These are phyloP conservation scores for Priceomyces fermenticarens DNA, from an alignment of 805 yeast species.

Conservation along the genomic window DNA sequence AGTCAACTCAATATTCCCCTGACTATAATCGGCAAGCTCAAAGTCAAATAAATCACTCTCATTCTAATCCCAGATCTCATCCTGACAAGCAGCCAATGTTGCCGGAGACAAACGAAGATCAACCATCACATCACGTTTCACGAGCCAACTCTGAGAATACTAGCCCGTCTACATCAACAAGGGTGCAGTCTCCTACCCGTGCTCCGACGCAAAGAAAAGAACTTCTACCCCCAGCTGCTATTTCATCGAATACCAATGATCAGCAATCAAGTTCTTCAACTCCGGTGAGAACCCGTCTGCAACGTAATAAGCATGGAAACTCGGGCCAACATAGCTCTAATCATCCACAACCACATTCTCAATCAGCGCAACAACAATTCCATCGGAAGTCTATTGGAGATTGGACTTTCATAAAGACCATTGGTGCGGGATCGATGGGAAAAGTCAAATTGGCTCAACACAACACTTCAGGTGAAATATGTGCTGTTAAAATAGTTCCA, in stretches of 20 bases:
- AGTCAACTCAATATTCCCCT: too few species aligned
- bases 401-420: slow-evolving; percentile 92
- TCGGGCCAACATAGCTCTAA: slow-evolving; percentile 2
- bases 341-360: slow-evolving; percentile 7
- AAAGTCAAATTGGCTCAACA: slow-evolving; percentile 93
- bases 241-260: slow-evolving; percentile 12
- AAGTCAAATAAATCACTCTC: not conserved
- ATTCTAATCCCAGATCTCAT: not conserved
- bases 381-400: slow-evolving; percentile 91
- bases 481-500: slow-evolving; percentile 92
- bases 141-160: slow-evolving; percentile 1
- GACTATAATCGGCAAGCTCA: not conserved
- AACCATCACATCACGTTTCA: too few species aligned
- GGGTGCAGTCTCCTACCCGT: slow-evolving; percentile 2
- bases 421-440: slow-evolving; percentile 99
- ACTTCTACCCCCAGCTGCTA: slow-evolving; percentile 31
- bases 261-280: slow-evolving; percentile 1
- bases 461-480: slow-evolving; percentile 72
- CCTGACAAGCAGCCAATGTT: slow-evolving; percentile 3
- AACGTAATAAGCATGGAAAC: not conserved
- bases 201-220: slow-evolving; percentile 11
- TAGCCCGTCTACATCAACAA: slow-evolving; percentile 3
- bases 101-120: too few species aligned
- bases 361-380: slow-evolving; percentile 43
- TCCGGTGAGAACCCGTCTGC: not conserved